Conservation (phyloP, 805 yeast genomes). For the Ogataea philodendri region DNA sequence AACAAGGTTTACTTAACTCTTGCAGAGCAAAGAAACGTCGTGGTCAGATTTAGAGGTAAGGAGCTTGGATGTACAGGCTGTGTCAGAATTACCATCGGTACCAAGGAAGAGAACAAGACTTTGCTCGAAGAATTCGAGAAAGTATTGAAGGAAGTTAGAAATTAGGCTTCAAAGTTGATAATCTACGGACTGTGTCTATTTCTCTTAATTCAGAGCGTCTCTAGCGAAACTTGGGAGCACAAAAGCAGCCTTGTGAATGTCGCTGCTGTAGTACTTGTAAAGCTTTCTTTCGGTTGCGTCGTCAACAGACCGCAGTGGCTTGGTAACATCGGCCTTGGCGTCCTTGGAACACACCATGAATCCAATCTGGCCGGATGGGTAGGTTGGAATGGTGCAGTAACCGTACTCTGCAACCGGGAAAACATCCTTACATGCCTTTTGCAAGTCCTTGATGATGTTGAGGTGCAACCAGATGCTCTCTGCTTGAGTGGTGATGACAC, state of each 20-base stretch:
- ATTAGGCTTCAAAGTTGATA: neutral
- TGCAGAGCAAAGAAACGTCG: slow-evolving; percentile 74
- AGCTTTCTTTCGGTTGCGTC: slow-evolving; percentile 60
- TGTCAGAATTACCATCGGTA: slow-evolving; percentile 84
- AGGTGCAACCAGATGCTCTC: slow-evolving; percentile 94
- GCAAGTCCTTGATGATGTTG: slow-evolving; percentile 76
- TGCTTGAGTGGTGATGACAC: slow-evolving; percentile 91
- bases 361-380: slow-evolving; percentile 97
- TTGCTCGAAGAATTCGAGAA: slow-evolving; percentile 41
- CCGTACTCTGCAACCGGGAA: slow-evolving; percentile 93
- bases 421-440: slow-evolving; percentile 75
- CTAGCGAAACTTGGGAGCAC: slow-evolving; percentile 91
- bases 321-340: slow-evolving; percentile 55
- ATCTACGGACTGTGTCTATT: neutral
- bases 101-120: slow-evolving; percentile 63
- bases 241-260: slow-evolving; percentile 84
- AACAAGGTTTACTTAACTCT: slow-evolving; percentile 59
- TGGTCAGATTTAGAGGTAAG: slow-evolving; percentile 85
- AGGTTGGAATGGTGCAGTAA: slow-evolving; percentile 91
- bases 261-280: slow-evolving; percentile 78
- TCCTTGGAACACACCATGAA: slow-evolving; percentile 94
- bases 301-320: slow-evolving; percentile 65
- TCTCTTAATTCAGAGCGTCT: slow-evolving; percentile 28
- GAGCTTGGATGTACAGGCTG: slow-evolving; percentile 90
- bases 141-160: slow-evolving; percentile 22